Evolutionary conservation across 495 filamentous ascomycete species (phyloP).

Genomic region (Articulospora tetracladia): DNA sequence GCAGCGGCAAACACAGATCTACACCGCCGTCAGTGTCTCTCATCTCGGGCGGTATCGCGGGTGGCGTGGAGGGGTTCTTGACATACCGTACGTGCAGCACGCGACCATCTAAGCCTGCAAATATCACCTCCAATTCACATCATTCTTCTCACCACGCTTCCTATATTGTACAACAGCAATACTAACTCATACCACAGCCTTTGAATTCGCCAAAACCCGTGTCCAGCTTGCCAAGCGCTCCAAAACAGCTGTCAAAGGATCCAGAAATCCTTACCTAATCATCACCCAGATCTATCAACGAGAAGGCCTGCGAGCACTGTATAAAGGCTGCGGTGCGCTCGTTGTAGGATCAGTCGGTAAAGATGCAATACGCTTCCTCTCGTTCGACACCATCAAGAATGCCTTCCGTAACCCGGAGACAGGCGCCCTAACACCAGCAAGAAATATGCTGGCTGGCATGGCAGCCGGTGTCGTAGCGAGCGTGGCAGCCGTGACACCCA

Average conservation of each 20-base stretch:
- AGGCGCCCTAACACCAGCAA: conserved; percentile 47
- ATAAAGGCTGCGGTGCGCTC: conserved; percentile 51
- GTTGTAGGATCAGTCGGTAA: conserved; percentile 44
- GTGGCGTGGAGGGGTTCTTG: conserved; percentile 19
- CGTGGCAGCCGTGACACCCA: conserved; percentile 58
- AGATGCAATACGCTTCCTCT: conserved; percentile 62
- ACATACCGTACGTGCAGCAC: conserved; percentile 10
- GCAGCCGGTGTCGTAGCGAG: conserved; percentile 55
- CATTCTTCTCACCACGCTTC: neutral
- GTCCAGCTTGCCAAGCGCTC: conserved; percentile 24
- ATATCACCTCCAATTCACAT: neutral
- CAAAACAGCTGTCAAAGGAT: neutral
- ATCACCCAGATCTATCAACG: conserved; percentile 21
- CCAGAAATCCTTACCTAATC: conserved; percentile 47
- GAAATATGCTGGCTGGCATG: conserved; percentile 61
- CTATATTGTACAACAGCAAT: neutral
- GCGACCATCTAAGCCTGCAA: neutral
- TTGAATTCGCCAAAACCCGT: conserved; percentile 24
- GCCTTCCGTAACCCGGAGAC: conserved; percentile 52
- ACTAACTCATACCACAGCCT: conserved; percentile 8
- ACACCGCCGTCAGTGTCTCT: conserved; percentile 9
- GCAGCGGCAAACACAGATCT: neutral
- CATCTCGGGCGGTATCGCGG: conserved; percentile 20
- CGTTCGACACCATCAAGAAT: conserved; percentile 62
- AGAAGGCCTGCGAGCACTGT: conserved; percentile 54